phyloP scores from a whole-genome alignment of 1,284 basidiomycete genomes.

The Wolfiporia cocos region DNA sequence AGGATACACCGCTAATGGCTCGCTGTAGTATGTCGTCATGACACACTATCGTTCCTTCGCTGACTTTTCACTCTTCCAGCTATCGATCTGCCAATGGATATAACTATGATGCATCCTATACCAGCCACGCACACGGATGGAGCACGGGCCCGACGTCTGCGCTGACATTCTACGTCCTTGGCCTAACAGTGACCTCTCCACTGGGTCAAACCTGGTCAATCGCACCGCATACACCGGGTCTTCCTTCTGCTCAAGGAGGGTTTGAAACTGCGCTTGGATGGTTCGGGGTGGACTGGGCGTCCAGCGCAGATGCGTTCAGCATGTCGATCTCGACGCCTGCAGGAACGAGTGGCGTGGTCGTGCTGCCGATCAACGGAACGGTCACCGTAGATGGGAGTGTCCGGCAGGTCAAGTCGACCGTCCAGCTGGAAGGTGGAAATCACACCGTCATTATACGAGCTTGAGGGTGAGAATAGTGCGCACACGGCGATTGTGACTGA shows the following conservation, averaged over 20 bases:
- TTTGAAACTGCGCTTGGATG: slow-evolving; percentile 38
- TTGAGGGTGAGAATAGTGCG: not conserved
- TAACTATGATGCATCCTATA: slow-evolving; percentile 41
- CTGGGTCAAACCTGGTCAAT: slow-evolving; percentile 36
- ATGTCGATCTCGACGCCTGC: slow-evolving; percentile 26
- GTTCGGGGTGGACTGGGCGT: slow-evolving; percentile 31
- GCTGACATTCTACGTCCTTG: slow-evolving; percentile 38
- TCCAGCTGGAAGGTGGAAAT: not conserved
- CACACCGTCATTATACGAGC: not conserved
- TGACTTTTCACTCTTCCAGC: slow-evolving; percentile 12
- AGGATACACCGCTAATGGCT: slow-evolving; percentile 45
- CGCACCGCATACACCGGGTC: slow-evolving; percentile 34
- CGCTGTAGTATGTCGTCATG: slow-evolving; percentile 31
- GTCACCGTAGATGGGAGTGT: slow-evolving; percentile 21
- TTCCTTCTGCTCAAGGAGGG: slow-evolving; percentile 33
- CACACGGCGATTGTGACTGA: too few relatives aligned
- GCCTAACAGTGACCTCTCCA: slow-evolving; percentile 33
- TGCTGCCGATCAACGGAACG: slow-evolving; percentile 25
- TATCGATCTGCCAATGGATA: slow-evolving; percentile 43
- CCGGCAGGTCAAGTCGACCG: not conserved
- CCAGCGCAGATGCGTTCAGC: slow-evolving; percentile 16
- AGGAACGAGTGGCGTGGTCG: slow-evolving; percentile 28
- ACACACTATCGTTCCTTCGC: not conserved
- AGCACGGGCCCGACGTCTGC: slow-evolving; percentile 29
- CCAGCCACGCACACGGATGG: slow-evolving; percentile 37